These are phyloP conservation scores for Tetrapisispora fleetii DNA, from an alignment of 805 yeast species.

Conservation along the genomic window DNA sequence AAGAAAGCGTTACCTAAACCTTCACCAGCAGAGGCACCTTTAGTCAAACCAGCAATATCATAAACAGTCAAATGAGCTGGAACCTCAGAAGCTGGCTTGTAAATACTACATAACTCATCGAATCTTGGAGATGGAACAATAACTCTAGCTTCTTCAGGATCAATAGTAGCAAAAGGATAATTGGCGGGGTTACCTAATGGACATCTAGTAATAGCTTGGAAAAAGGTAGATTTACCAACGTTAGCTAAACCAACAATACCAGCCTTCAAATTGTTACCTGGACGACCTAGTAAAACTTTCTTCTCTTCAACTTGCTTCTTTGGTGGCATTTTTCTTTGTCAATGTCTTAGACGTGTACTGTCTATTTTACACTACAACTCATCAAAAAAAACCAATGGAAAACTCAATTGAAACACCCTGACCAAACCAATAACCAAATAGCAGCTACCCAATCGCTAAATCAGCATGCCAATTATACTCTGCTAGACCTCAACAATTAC, in stretches of 20 bases:
- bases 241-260: constrained; percentile 79
- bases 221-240: constrained; percentile 73
- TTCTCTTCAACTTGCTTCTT: constrained; percentile 39
- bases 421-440: too few relatives aligned
- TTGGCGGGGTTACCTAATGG: constrained; percentile 66
- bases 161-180: constrained; percentile 81
- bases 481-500: too few relatives aligned
- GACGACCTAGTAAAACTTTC: constrained; percentile 74
- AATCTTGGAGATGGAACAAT: constrained; percentile 86
- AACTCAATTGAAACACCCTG: too few relatives aligned
- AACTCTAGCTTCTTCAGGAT: constrained; percentile 96
- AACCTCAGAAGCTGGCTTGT: constrained; percentile 74
- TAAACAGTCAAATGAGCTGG: constrained; percentile 90
- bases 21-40: constrained; percentile 94
- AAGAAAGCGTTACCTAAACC: constrained; percentile 97
- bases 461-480: too few relatives aligned
- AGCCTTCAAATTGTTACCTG: constrained; percentile 45
- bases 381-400: too few relatives aligned
- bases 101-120: constrained; percentile 62
- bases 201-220: constrained; percentile 70
- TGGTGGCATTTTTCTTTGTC: constrained; percentile 27
- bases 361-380: too few relatives aligned
- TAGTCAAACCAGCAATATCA: constrained; percentile 96
- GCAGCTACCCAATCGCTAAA: too few relatives aligned
- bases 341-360: background rate